Base-by-base conservation (phyloP, 208 protist species). In the Trypanosoma cruzi region DNA sequence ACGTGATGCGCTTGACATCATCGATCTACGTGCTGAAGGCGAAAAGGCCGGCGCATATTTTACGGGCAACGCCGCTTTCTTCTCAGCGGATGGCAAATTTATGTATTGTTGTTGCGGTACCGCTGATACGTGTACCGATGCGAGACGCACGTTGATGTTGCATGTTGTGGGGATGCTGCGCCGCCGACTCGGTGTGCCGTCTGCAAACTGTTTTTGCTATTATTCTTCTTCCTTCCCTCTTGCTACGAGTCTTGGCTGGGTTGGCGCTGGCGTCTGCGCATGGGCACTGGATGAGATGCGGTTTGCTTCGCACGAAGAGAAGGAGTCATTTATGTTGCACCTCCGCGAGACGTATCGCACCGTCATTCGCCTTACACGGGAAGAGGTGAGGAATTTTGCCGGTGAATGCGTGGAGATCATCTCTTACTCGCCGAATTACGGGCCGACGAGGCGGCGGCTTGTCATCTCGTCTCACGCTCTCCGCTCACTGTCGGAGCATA, bases 241-340 rank as follows among this genome's bases (percentile, higher is more conserved):
- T 16, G 4, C 28, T 8, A 11, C 3, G 44, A 40, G 69, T 70
- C 59, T 89, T 29, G 87, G 84, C n/a, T 93, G 84, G 87, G 80
- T 60, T 31, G 87, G 82, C 28, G 64, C 61, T 14, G 82, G 82
- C 44, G 87, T 93, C 59, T 90, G 82, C 58, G 87, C 84, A 26
- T 93, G 87, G 87, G 76, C 73, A 58, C 64, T 88, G 48, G 59
- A 82, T 32, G 58, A 53, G 36, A 70, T 93, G 59, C 36, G 32
- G 34, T 93, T 93, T 50, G 75, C 65, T 20, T 60, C 31, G 11
- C 77, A 79, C 42, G 77, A 73, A 28, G 82, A 82, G 62, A 48
- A 73, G 55, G 70, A 64, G 32, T 73, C 78, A 37, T 89, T 93
- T 62, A 59, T 73, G 37, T 54, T 75, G 26, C 83, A 90, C 69